These are phyloP conservation scores for Neonectria magnoliae DNA, from an alignment of 2,329 filamentous ascomycete species.

Conservation along the genomic window DNA sequence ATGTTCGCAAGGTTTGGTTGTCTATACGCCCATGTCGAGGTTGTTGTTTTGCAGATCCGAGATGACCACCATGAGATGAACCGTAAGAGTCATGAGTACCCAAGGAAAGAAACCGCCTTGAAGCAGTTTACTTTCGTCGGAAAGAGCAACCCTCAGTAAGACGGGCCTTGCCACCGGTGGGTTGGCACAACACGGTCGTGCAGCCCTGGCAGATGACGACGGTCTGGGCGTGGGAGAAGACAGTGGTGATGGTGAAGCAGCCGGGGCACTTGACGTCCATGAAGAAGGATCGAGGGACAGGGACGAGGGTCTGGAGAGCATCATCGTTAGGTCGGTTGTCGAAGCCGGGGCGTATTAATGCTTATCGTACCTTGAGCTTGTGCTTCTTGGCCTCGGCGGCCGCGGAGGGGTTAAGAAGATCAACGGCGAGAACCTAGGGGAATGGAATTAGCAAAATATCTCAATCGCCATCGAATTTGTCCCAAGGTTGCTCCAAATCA, in stretches of 20 bases:
- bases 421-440: conserved; percentile 96
- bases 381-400: conserved; percentile 99
- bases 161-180: conserved; percentile 98
- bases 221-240: conserved; percentile 99
- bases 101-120: conserved; percentile 58
- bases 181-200: conserved; percentile 99
- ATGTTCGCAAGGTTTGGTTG: conserved; percentile 57
- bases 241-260: conserved; percentile 99
- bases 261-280: conserved; percentile 99
- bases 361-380: conserved; percentile 93
- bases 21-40: conserved; percentile 63
- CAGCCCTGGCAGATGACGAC: conserved; percentile 99
- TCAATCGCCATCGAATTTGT: conserved; percentile 31
- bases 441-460: conserved; percentile 58
- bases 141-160: conserved; percentile 99
- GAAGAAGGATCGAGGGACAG: conserved; percentile 98
- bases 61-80: conserved; percentile 64
- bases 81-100: conserved; percentile 60
- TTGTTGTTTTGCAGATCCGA: conserved; percentile 67
- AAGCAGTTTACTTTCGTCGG: conserved; percentile 93
- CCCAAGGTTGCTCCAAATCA: conserved; percentile 26
- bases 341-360: conserved; percentile 24
- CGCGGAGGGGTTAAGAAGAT: conserved; percentile 99
- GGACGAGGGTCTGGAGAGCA: conserved; percentile 81
- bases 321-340: conserved; percentile 38